phyloP scores from a whole-genome alignment of 495 filamentous ascomycete species.

The Umbilicaria muhlenbergii region DNA sequence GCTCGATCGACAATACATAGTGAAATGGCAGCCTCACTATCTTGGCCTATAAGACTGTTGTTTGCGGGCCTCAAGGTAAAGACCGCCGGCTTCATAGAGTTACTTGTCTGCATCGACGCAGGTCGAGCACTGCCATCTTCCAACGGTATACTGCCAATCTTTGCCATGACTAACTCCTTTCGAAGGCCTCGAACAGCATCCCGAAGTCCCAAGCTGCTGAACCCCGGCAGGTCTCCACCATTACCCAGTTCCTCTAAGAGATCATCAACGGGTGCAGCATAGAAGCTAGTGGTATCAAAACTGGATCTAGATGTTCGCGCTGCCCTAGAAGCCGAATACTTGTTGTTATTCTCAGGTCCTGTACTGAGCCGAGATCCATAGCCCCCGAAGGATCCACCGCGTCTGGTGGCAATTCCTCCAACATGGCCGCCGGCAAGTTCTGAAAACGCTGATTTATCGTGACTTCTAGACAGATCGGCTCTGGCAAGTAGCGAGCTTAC shows the following conservation, averaged over 20 bases:
- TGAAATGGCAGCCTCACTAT: constrained; percentile 4
- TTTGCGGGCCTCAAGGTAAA: constrained; percentile 50
- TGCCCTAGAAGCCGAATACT: constrained; percentile 12
- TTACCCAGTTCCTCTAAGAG: constrained; percentile 56
- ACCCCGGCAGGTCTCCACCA: constrained; percentile 46
- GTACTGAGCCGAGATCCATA: constrained; percentile 46
- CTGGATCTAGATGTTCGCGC: constrained; percentile 22
- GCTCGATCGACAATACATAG: constrained; percentile 9
- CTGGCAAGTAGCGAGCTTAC: constrained; percentile 90
- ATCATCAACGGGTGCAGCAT: constrained; percentile 54
- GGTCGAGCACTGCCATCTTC: constrained; percentile 39
- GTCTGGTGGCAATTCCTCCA: constrained; percentile 29
- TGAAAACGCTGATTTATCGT: constrained; percentile 58
- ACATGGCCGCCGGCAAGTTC: constrained; percentile 43
- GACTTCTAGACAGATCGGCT: constrained; percentile 65
- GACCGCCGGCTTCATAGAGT: constrained; percentile 33
- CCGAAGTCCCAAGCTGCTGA: constrained; percentile 54
- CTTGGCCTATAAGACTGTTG: constrained; percentile 3
- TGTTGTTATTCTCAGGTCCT: constrained; percentile 28
- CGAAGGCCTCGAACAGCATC: constrained; percentile 54
- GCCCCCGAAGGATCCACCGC: constrained; percentile 61
- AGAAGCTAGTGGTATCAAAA: constrained; percentile 33
- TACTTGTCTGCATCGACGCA: constrained; percentile 29
- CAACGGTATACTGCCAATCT: constrained; percentile 53
- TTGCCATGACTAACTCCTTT: constrained; percentile 58